Percentiles rank a stretch among this genome's conserved stretches.
Conservation (phyloP, 805 yeast genomes). For the Candida argentea region DNA sequence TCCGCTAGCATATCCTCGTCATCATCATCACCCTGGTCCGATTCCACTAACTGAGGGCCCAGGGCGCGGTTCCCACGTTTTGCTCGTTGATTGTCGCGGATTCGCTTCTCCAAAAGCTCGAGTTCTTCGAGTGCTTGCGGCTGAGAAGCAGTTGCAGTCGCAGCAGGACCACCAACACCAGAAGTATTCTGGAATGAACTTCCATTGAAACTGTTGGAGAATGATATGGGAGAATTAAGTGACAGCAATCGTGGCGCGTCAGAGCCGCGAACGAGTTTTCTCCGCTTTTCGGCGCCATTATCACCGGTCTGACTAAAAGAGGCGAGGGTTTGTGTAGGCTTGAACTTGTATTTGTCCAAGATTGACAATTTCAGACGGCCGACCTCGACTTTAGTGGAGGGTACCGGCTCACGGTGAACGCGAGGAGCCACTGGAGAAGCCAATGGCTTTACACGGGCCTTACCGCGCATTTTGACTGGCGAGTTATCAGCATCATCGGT, state of each 20-base stretch:
- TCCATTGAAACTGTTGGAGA: no score
- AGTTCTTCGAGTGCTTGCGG: conserved; percentile 20
- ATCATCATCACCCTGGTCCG: conserved; percentile 26
- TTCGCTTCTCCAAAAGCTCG: conserved; percentile 29
- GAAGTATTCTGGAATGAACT: no score
- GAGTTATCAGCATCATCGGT: conserved; percentile 25
- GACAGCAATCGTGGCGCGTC: conserved; percentile 7
- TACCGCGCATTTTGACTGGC: conserved; percentile 25
- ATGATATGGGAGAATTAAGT: neutral
- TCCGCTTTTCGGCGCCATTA: conserved; percentile 15
- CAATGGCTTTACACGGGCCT: conserved; percentile 17
- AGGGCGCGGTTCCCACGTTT: conserved; percentile 8
- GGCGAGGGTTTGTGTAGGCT: conserved; percentile 22
- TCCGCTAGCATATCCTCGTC: conserved; percentile 35
- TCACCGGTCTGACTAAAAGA: conserved; percentile 17
- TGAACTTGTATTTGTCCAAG: conserved; percentile 29
- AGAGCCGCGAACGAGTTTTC: conserved; percentile 28
- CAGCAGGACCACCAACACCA: neutral
- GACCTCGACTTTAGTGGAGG: conserved; percentile 30
- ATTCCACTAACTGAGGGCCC: no score
- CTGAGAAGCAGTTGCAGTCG: neutral
- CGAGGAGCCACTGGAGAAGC: conserved; percentile 11
- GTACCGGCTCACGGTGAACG: conserved; percentile 2
- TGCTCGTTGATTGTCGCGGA: conserved; percentile 21
- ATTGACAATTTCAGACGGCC: conserved; percentile 31